Percentiles rank a stretch among this genome's conserved stretches.
Conservation (phyloP, 352 stramenopile genomes). For the Globisporangium spiculum region DNA sequence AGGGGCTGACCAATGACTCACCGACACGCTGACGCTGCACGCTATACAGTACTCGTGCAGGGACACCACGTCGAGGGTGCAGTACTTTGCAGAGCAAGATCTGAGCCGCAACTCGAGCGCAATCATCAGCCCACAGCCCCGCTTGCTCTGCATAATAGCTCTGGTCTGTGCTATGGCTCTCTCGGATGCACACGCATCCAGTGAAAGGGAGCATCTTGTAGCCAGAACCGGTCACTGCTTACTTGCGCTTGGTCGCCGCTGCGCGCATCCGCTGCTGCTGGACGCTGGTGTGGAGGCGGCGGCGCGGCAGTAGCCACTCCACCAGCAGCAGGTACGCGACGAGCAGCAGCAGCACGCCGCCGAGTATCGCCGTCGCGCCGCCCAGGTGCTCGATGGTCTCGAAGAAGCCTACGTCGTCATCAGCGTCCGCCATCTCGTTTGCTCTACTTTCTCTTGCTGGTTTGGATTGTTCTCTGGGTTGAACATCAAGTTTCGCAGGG, state of each 20-base stretch:
- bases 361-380: conserved; percentile 22
- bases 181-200: background rate
- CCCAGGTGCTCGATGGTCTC: conserved; percentile 48
- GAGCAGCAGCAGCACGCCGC: conserved; percentile 33
- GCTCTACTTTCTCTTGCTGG: background rate
- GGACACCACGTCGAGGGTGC: background rate
- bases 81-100: background rate
- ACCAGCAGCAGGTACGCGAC: conserved; percentile 41
- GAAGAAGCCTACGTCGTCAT: conserved; percentile 29
- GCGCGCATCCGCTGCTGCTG: background rate
- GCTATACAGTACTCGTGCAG: background rate
- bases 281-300: conserved; percentile 4
- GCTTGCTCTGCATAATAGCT: too few relatives aligned
- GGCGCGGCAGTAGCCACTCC: conserved; percentile 42
- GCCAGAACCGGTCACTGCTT: background rate
- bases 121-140: too few relatives aligned
- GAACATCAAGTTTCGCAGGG: conserved; percentile 21
- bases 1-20: background rate
- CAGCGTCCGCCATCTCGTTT: background rate
- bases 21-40: background rate
- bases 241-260: conserved; percentile 11
- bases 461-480: conserved; percentile 10
- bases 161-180: too few relatives aligned
- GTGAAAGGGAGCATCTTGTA: background rate
- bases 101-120: background rate